Evolutionary conservation across 352 stramenopile species (phyloP).

Genomic region (Phytopythium helicoides): DNA sequence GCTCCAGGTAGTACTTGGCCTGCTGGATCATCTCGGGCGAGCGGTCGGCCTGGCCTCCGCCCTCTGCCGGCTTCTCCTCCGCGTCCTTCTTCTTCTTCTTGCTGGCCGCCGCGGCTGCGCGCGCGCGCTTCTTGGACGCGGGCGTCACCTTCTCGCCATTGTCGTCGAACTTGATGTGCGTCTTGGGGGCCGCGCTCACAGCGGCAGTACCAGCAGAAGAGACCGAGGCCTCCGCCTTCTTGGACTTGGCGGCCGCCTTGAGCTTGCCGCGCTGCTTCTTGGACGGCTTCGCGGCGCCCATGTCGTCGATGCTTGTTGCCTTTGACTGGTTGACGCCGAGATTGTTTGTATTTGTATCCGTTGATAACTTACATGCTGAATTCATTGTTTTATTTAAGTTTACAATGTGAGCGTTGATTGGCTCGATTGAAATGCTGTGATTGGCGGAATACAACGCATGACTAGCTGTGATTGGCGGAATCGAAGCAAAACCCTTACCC

Average conservation of each 20-base stretch:
- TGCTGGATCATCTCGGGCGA: slow-evolving; percentile 80
- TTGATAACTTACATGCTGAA: no score
- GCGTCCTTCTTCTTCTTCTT: slow-evolving; percentile 8
- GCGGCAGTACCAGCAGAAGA: slow-evolving; percentile 15
- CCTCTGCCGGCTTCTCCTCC: slow-evolving; percentile 25
- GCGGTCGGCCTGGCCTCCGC: slow-evolving; percentile 63
- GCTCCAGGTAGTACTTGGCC: slow-evolving; percentile 78
- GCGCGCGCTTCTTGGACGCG: slow-evolving; percentile 48
- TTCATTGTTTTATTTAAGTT: no score
- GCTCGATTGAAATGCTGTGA: slow-evolving; percentile 6
- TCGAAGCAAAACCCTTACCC: slow-evolving; percentile 3
- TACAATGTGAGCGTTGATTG: not conserved
- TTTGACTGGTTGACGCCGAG: no score
- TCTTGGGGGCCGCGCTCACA: slow-evolving; percentile 15
- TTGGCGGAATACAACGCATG: slow-evolving; percentile 30
- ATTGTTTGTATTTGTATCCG: no score
- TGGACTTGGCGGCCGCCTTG: slow-evolving; percentile 32
- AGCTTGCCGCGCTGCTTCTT: slow-evolving; percentile 82
- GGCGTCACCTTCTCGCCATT: slow-evolving; percentile 49
- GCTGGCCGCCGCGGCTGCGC: slow-evolving; percentile 18
- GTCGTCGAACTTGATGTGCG: slow-evolving; percentile 68
- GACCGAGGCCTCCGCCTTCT: slow-evolving; percentile 6
- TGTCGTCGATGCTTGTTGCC: slow-evolving; percentile 9
- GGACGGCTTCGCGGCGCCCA: slow-evolving; percentile 56
- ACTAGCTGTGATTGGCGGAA: slow-evolving; percentile 32